Base-by-base conservation (phyloP, 2,329 filamentous ascomycete genomes). In the Cryphonectria carpinicola region DNA sequence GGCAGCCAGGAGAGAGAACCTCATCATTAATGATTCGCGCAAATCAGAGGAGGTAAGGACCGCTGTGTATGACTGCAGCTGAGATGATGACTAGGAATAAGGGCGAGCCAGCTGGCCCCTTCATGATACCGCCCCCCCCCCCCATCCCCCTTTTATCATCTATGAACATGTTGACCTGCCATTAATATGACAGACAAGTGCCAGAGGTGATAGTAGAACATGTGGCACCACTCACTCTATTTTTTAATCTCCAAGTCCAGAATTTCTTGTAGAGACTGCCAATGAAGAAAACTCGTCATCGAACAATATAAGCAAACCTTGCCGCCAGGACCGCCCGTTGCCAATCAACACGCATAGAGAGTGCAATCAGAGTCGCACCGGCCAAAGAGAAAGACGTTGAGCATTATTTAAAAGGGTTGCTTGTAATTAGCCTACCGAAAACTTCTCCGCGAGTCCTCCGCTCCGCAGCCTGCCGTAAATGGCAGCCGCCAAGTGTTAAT, bases 1-100 rank as follows among this genome's bases (percentile, higher is more conserved):
- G 60, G 79, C 70, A 35, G 78, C 74, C 22, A 78, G 69, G 43
- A 80, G 64, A 35, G 80, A 81, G 74, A 81, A 75, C 78, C 81
- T 82, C 81, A 83, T 83, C 67, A 39, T 41, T 41, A 62, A 37
- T 43, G 56, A 17, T 32, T 32, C 32, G 5, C 14, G 22, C 54
- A 56, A 35, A 17, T 41, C 22, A 66, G 19, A 43, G 46, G n/a
- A 49, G 52, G 37, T 58, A 58, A 28, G 7, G n/a, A 25, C 61
- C 14, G n/a, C n/a, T 19, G 22, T 13, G 3, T 46, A 25, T 43
- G 7, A 64, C 39, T 22, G n/a, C n/a, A 14, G 22, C n/a, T 22
- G 39, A 43, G 54, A 32, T 13, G 54, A 32, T 6, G 25, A 25
- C 25, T 11, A 46, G n/a, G 13, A 32, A 32, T 4, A 14, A 3